Evolutionary conservation across 306 rosid species (phyloP).

Genomic region (Corylus heterophylla): DNA sequence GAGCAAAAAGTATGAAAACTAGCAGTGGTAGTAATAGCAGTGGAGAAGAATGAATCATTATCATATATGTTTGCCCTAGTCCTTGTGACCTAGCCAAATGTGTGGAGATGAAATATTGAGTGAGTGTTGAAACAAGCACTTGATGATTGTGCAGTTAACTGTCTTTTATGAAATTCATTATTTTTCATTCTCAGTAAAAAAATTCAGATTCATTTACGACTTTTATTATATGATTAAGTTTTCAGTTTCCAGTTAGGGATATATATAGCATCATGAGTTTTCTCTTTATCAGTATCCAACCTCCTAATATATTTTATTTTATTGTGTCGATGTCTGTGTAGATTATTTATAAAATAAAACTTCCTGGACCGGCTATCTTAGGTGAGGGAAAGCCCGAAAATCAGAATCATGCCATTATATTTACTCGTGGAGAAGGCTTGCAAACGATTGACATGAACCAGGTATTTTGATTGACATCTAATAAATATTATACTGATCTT

Average conservation of each 20-base stretch:
- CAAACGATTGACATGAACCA: slow-evolving; percentile 98
- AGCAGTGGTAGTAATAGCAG: neutral
- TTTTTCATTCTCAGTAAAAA: neutral
- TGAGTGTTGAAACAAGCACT: neutral
- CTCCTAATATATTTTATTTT: slow-evolving; percentile 15
- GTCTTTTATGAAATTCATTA: neutral
- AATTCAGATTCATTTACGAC: neutral
- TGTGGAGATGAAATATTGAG: neutral
- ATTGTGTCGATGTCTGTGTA: slow-evolving; percentile 29
- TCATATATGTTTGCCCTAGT: neutral
- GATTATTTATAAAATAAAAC: slow-evolving; percentile 92
- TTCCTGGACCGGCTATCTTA: slow-evolving; percentile 93
- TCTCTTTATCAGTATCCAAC: neutral
- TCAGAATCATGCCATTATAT: slow-evolving; percentile 96
- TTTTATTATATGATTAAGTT: neutral
- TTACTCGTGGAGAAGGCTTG: slow-evolving; percentile 95
- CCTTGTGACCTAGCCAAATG: neutral
- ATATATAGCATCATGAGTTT: neutral
- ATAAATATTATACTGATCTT: slow-evolving; percentile 5
- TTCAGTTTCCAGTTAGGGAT: neutral
- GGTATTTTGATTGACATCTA: slow-evolving; percentile 42
- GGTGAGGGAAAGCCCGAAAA: slow-evolving; percentile 99
- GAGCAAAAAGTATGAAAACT: neutral
- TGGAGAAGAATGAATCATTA: neutral
- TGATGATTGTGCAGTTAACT: neutral